A percentile compares a stretch with the other conserved stretches of the same genome.
Conservation (phyloP, 2,329 filamentous ascomycete genomes). For the Rutstroemia sp. region DNA sequence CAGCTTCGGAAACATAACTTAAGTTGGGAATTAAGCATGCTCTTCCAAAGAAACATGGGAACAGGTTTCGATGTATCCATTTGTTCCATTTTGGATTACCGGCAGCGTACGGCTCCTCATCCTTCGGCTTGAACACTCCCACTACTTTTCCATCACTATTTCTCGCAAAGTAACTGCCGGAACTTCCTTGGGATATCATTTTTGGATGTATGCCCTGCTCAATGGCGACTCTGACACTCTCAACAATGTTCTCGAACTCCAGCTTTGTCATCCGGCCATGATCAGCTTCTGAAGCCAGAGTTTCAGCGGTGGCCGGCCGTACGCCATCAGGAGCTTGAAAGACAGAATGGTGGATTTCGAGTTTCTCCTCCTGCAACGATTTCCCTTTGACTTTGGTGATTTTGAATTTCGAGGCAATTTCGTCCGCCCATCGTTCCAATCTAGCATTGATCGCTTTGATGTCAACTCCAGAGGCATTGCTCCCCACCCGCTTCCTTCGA, state of each 20-base stretch:
- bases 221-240: conserved; percentile 85
- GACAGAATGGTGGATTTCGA: conserved; percentile 96
- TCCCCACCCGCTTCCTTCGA: conserved; percentile 44
- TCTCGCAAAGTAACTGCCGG: conserved; percentile 94
- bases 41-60: conserved; percentile 93
- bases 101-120: conserved; percentile 95
- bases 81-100: conserved; percentile 99
- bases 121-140: conserved; percentile 97
- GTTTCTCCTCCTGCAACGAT: conserved; percentile 69
- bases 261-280: conserved; percentile 64
- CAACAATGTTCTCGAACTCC: conserved; percentile 82
- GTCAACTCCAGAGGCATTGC: conserved; percentile 82
- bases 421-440: conserved; percentile 92
- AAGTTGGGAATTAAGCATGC: conserved; percentile 94
- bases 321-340: conserved; percentile 90
- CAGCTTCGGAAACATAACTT: conserved; percentile 95
- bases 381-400: conserved; percentile 68
- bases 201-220: conserved; percentile 86
- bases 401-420: conserved; percentile 97
- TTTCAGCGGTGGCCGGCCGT: conserved; percentile 69
- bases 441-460: conserved; percentile 97
- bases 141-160: conserved; percentile 90
- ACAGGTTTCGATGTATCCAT: conserved; percentile 96
- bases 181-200: conserved; percentile 95
- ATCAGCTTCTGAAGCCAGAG: conserved; percentile 52